phyloP scores from a whole-genome alignment of 192 early-diverging fungal species.

The Coemansia sp. region DNA sequence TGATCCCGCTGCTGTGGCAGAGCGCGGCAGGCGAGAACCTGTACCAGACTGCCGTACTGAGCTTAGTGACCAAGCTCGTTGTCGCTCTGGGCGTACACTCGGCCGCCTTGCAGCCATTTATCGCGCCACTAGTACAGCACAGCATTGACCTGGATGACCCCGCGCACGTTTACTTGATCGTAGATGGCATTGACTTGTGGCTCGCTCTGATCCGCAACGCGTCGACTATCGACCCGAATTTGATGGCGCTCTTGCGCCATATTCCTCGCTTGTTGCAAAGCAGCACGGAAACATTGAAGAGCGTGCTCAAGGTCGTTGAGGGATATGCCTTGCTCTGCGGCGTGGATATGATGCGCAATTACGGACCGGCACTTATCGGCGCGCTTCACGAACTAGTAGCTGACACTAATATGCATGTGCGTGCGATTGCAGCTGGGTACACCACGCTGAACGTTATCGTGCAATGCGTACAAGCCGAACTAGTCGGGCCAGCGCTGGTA shows the following conservation, averaged over 20 bases:
- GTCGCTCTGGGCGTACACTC: conserved; percentile 72
- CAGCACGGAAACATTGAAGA: conserved; percentile 75
- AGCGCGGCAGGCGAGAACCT: conserved; percentile 72
- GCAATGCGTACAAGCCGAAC: conserved; percentile 30
- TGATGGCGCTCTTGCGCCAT: conserved; percentile 65
- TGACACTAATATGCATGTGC: conserved; percentile 23
- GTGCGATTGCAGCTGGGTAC: conserved; percentile 36
- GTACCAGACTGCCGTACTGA: conserved; percentile 78
- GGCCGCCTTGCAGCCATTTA: conserved; percentile 67
- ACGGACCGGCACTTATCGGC: conserved; percentile 23
- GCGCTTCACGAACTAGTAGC: conserved; percentile 35
- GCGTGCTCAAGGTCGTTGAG: conserved; percentile 81
- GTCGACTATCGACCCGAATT: conserved; percentile 48
- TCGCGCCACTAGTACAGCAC: conserved; percentile 74
- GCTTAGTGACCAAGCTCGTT: conserved; percentile 76
- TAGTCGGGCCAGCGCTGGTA: conserved; percentile 8
- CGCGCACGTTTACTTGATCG: conserved; percentile 78
- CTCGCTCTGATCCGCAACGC: conserved; percentile 75
- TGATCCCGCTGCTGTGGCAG: conserved; percentile 83
- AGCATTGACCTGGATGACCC: conserved; percentile 68
- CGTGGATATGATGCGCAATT: conserved; percentile 10
- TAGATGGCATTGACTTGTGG: conserved; percentile 93
- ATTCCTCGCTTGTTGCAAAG: conserved; percentile 68
- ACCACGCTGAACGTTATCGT: conserved; percentile 34
- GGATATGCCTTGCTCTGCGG: conserved; percentile 72